These are phyloP conservation scores for Chlamydomonas schloesseri DNA, from an alignment of 139 green algal genomes.

Conservation along the genomic window DNA sequence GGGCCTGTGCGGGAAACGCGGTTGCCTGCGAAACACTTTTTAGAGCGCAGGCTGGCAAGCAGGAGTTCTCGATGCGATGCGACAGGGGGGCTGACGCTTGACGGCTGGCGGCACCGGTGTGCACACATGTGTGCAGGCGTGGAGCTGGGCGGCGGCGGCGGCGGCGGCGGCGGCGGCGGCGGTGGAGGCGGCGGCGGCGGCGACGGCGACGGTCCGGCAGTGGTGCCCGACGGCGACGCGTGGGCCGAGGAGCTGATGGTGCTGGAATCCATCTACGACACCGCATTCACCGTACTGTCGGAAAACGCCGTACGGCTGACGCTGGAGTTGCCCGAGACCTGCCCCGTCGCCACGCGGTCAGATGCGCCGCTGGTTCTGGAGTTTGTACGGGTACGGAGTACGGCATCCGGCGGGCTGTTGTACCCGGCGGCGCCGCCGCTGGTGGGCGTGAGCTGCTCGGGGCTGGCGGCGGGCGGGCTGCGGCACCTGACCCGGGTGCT, in stretches of 20 bases:
- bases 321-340: conserved; percentile 35
- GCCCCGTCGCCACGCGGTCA: conserved; percentile 9
- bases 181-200: not conserved
- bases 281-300: conserved; percentile 24
- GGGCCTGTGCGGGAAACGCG: not conserved
- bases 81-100: too few species aligned
- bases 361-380: conserved; percentile 54
- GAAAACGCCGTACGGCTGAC: conserved; percentile 49
- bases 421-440: conserved; percentile 68
- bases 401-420: not conserved
- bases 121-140: not conserved
- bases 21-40: too few species aligned
- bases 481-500: conserved; percentile 66
- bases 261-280: conserved; percentile 82
- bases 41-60: too few species aligned
- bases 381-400: not conserved
- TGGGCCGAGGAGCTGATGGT: conserved; percentile 81
- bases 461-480: conserved; percentile 45
- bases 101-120: too few species aligned
- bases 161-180: not conserved
- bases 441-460: conserved; percentile 53
- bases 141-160: not conserved
- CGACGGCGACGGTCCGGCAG: too few species aligned
- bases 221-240: conserved; percentile 17
- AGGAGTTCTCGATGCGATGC: too few species aligned